A percentile compares a stretch with the other conserved stretches of the same genome.
phyloP scores from a whole-genome alignment of 169 alveolate species.

The Eimeria acervulina region DNA sequence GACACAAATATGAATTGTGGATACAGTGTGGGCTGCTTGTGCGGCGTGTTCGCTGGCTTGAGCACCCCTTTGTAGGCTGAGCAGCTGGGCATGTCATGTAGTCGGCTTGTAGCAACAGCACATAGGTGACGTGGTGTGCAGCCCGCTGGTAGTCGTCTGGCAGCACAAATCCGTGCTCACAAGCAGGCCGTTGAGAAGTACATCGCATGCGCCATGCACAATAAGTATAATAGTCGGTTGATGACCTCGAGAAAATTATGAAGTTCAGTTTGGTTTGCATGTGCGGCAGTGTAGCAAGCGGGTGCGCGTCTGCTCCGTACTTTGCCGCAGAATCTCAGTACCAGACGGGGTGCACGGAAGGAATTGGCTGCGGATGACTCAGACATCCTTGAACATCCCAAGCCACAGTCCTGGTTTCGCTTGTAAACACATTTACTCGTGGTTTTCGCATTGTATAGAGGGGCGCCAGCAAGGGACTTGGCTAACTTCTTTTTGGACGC shows the following conservation, averaged over 20 bases:
- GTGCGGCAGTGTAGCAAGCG: not conserved
- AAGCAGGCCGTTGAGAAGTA: not conserved
- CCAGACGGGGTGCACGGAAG: no score
- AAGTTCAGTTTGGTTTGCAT: not conserved
- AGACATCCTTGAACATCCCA: no score
- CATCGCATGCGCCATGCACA: not conserved
- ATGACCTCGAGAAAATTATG: not conserved
- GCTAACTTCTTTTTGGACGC: no score
- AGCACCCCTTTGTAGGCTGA: not conserved
- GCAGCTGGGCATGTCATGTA: not conserved
- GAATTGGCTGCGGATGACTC: no score
- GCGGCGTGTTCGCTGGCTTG: not conserved
- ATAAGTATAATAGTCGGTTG: not conserved
- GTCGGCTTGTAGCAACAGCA: not conserved
- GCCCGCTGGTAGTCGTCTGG: not conserved
- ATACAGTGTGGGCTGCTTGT: not conserved
- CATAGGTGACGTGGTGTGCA: not conserved
- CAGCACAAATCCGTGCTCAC: not conserved
- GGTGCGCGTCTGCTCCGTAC: not conserved
- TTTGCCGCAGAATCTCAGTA: not conserved
- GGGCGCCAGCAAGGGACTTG: no score
- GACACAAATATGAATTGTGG: not conserved
- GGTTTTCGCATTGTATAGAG: no score
- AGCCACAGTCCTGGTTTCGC: no score
- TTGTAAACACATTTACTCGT: no score